Conservation (phyloP, 2,329 filamentous ascomycete genomes). For the Exophiala spinifera region DNA sequence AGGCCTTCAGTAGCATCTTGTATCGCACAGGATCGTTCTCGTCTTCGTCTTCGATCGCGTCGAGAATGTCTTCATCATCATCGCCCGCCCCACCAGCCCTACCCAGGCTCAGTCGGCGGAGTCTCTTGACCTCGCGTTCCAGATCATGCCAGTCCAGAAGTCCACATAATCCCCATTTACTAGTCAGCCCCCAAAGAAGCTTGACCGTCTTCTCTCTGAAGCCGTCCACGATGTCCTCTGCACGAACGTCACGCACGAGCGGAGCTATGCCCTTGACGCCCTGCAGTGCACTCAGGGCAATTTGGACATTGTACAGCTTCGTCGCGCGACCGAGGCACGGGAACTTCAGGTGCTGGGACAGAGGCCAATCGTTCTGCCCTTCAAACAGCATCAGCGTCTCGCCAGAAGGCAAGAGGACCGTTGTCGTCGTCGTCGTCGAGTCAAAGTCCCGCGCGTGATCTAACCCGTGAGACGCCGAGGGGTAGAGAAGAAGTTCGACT, state of each 20-base stretch:
- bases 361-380: conserved; percentile 40
- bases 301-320: conserved; percentile 58
- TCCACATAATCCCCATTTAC: conserved; percentile 52
- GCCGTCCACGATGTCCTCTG: conserved; percentile 61
- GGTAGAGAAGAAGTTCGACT: conserved; percentile 56
- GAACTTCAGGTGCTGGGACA: conserved; percentile 58
- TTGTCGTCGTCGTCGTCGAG: conserved; percentile 44
- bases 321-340: conserved; percentile 55
- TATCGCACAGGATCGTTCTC: conserved; percentile 32
- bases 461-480: conserved; percentile 32
- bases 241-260: conserved; percentile 45
- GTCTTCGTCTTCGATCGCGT: conserved; percentile 34
- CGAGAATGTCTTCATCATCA: conserved; percentile 22
- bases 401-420: conserved; percentile 47
- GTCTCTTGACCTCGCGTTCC: conserved; percentile 49
- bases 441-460: conserved; percentile 31
- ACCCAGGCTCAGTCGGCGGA: conserved; percentile 32
- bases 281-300: conserved; percentile 55
- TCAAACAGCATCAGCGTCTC: conserved; percentile 34
- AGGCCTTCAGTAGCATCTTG: conserved; percentile 50
- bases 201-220: conserved; percentile 63
- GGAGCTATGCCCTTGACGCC: conserved; percentile 41
- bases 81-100: too few species aligned
- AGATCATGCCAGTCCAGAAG: conserved; percentile 57
- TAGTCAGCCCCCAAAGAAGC: conserved; percentile 59